A percentile compares a stretch with the other conserved stretches of the same genome.
These are phyloP conservation scores for Didymellaceae sp. DNA, from an alignment of 2,329 filamentous ascomycete genomes.

Conservation along the genomic window DNA sequence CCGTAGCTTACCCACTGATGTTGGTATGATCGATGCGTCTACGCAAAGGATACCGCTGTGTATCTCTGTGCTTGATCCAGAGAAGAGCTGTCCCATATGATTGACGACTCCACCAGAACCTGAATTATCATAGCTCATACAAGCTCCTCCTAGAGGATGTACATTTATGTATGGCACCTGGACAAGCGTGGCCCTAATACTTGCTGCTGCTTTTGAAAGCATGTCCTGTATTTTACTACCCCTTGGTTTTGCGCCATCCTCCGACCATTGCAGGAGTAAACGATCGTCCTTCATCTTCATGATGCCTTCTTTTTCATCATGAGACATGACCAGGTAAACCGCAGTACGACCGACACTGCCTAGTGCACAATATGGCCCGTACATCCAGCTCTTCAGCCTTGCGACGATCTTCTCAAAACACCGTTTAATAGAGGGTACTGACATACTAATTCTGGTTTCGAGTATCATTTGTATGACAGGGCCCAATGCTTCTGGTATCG, in stretches of 20 bases:
- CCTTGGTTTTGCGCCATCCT: neutral
- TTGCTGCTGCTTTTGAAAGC: conserved; percentile 43
- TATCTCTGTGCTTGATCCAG: conserved; percentile 58
- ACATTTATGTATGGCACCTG: conserved; percentile 69
- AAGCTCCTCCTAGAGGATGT: conserved; percentile 71
- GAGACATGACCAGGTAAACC: conserved; percentile 71
- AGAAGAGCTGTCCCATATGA: conserved; percentile 67
- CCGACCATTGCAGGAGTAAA: conserved; percentile 55
- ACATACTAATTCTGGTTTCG: neutral
- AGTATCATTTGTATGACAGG: conserved; percentile 62
- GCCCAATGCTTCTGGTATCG: conserved; percentile 64
- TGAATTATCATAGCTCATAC: conserved; percentile 66
- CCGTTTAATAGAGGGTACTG: neutral
- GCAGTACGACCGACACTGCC: conserved; percentile 67
- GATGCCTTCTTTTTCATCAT: conserved; percentile 68
- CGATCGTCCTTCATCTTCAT: conserved; percentile 66
- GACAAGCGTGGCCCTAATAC: conserved; percentile 66
- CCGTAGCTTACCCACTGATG: conserved; percentile 1
- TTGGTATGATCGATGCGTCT: conserved; percentile 4
- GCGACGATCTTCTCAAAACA: neutral
- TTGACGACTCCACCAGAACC: conserved; percentile 65
- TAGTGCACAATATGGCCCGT: conserved; percentile 64
- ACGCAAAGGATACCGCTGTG: conserved; percentile 2
- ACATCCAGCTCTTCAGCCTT: conserved; percentile 35
- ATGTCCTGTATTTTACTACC: neutral